Evolutionary conservation across 148 eudicot species (phyloP), one percentile per base, ranked within the genome.

Genomic region (Gaultheria prostrata): DNA sequence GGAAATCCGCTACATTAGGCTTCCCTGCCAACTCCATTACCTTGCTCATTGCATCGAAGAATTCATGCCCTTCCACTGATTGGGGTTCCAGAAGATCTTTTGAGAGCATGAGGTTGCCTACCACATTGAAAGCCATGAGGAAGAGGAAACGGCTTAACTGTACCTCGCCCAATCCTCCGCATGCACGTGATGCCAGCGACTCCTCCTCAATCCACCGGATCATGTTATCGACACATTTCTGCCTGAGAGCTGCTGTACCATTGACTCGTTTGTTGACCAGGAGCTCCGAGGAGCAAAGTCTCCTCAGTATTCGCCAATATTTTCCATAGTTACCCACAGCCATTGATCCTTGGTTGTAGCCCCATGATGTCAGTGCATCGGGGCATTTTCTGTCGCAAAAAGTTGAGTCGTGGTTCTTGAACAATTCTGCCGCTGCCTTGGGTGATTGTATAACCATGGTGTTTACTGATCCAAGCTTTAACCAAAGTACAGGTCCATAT

Each of bases 21-120:
- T 26, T 59, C 53, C 84, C 84, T 1, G 48, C 76, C 46, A 70
- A 63, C 46, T 45, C 39, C 76, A 30, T 61, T 18, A 83, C 1
- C 80, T 77, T 65, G n/a, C 21, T 30, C 81, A 77, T 77, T 1
- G 65, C 63, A 32, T 61, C 32, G 17, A 45, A 77, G 65, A 83
- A 83, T 20, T 77, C 76, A 0, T 26, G 13, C 20, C 86, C 87
- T 9, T 82, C 71, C 18, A 32, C 32, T 0, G 80, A 81, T 9
- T 74, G 6, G 0, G 88, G 82, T 7, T 85, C 88, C 33, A 80
- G 20, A 18, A 89, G 20, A 56, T 89, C 89, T 24, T 85, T 79
- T 1, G 91, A 89, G 12, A 89, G 57, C 88, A 87, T 83, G n/a
- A 87, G 63, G 57, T 89, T 89, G 21, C 91, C 89, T 3, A 85